Conservation (phyloP, 495 filamentous ascomycete genomes). For the Aspergillus carlsbadensis region DNA sequence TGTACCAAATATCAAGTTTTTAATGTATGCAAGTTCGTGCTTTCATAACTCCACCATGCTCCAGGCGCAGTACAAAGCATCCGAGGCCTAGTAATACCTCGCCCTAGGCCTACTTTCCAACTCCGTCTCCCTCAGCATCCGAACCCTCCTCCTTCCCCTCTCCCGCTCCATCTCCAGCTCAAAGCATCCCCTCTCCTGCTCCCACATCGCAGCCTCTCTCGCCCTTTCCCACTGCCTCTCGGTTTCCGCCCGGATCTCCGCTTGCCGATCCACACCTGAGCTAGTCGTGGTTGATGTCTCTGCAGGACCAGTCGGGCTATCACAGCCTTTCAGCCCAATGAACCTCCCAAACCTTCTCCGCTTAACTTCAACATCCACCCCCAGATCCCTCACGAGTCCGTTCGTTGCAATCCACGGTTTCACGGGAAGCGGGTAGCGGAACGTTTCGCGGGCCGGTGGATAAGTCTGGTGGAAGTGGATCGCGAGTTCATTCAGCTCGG, state of each 20-base stretch:
- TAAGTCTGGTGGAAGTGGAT: constrained; percentile 71
- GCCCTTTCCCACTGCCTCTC: constrained; percentile 4
- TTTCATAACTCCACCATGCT: too few relatives aligned
- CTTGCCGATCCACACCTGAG: background rate
- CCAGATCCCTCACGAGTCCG: constrained; percentile 10
- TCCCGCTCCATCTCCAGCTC: background rate
- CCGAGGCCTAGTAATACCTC: too few relatives aligned
- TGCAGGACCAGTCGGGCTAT: constrained; percentile 37
- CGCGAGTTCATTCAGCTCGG: constrained; percentile 69
- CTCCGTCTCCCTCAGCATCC: too few relatives aligned
- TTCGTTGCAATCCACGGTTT: constrained; percentile 35
- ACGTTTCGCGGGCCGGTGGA: constrained; percentile 50
- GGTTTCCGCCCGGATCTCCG: background rate
- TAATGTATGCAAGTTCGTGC: too few relatives aligned
- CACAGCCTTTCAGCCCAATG: constrained; percentile 64
- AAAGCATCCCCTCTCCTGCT: background rate
- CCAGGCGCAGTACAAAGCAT: too few relatives aligned
- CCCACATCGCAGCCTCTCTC: background rate
- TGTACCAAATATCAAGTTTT: too few relatives aligned
- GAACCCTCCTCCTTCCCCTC: too few relatives aligned
- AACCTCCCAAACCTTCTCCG: constrained; percentile 61
- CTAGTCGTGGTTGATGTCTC: too few relatives aligned
- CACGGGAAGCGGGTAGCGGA: constrained; percentile 62
- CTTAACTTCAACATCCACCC: constrained; percentile 55
- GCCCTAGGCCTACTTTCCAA: too few relatives aligned